These are phyloP conservation scores for Daldinia sp. DNA, from an alignment of 2,329 filamentous ascomycete species.

Conservation along the genomic window DNA sequence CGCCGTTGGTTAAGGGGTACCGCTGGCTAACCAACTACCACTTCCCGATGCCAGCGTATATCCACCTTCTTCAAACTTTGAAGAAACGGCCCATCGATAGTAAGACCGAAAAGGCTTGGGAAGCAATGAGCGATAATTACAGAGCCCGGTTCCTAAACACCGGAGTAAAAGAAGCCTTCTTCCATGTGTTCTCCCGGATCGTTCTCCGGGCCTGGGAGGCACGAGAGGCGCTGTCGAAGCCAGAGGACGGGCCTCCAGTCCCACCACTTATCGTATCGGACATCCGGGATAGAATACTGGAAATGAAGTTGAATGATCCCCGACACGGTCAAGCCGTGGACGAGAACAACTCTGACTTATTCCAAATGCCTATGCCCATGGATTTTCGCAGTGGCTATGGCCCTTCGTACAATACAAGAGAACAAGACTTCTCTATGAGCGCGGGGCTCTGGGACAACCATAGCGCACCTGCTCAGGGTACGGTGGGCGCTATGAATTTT, in stretches of 20 bases:
- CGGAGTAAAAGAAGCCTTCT: not conserved
- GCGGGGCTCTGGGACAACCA: not conserved
- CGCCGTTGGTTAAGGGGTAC: constrained; percentile 51
- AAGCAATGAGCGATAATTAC: not conserved
- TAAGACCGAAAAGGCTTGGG: not conserved
- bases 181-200: not conserved
- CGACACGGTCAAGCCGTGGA: not conserved
- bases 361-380: not conserved
- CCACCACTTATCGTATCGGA: constrained; percentile 2
- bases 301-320: not conserved
- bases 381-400: not conserved
- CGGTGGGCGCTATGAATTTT: not conserved
- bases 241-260: not conserved
- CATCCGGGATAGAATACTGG: not conserved
- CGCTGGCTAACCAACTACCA: constrained; percentile 55
- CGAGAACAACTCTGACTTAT: not conserved
- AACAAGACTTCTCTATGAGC: not conserved
- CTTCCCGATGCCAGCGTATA: constrained; percentile 58
- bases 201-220: constrained; percentile 4
- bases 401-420: not conserved
- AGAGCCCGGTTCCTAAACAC: not conserved
- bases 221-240: not conserved
- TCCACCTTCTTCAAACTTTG: constrained; percentile 52
- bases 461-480: not conserved
- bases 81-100: not conserved